Evolutionary conservation across 2,329 filamentous ascomycete genomes (phyloP).

Genomic region (Aspergillus sp.): DNA sequence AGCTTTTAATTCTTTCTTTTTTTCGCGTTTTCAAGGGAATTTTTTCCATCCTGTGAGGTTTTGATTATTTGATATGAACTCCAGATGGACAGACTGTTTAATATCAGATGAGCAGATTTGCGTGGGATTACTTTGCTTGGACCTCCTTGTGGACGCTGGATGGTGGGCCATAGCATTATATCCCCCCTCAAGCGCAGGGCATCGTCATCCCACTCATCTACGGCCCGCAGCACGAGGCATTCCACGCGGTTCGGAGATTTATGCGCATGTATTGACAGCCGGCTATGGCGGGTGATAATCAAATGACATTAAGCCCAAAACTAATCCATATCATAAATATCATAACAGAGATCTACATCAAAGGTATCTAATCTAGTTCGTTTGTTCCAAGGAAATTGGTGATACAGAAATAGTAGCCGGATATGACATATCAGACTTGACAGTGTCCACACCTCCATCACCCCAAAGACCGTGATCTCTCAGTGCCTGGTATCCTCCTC

Average conservation of each 20-base stretch:
- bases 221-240: too few relatives aligned
- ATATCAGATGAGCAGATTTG: constrained; percentile 15
- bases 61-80: too few relatives aligned
- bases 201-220: too few relatives aligned
- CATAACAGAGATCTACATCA: too few relatives aligned
- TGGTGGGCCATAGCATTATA: not conserved
- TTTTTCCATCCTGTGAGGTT: too few relatives aligned
- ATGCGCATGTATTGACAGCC: too few relatives aligned
- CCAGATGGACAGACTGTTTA: too few relatives aligned
- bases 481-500: constrained; percentile 36
- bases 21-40: too few relatives aligned
- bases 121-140: not conserved
- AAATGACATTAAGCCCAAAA: too few relatives aligned
- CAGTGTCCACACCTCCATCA: constrained; percentile 1
- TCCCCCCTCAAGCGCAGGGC: not conserved
- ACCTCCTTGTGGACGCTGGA: not conserved
- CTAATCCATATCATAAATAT: not conserved
- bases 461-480: constrained; percentile 22
- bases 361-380: not conserved
- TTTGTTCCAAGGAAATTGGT: constrained; percentile 12
- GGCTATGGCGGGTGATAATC: too few relatives aligned
- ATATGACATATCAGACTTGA: constrained; percentile 5
- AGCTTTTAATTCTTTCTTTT: too few relatives aligned
- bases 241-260: too few relatives aligned
- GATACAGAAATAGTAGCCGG: constrained; percentile 12